A percentile compares a stretch with the other conserved stretches of the same genome.
These are phyloP conservation scores for Sphagnum contortum DNA, from an alignment of 225 moss, liverwort and hornwort species.

Conservation along the genomic window DNA sequence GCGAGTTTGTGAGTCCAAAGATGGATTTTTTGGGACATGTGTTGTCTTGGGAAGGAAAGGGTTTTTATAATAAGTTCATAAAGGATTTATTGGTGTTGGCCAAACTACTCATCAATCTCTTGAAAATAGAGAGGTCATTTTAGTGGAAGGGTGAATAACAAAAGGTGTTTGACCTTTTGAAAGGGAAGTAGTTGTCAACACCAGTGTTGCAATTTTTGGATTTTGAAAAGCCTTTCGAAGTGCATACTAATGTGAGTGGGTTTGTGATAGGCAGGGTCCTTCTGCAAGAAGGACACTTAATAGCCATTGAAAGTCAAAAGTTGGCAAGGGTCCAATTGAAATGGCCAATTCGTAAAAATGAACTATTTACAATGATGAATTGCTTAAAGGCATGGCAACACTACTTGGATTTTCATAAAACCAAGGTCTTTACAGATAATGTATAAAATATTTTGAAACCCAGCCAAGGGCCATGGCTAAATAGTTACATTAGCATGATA, in stretches of 20 bases:
- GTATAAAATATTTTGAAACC: slow-evolving; percentile 1
- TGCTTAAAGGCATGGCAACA: too few relatives aligned
- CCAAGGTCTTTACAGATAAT: background rate
- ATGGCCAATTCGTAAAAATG: too few relatives aligned
- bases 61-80: too few relatives aligned
- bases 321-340: too few relatives aligned
- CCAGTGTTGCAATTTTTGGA: background rate
- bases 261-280: too few relatives aligned
- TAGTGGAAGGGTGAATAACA: background rate
- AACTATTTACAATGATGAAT: too few relatives aligned
- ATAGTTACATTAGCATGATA: slow-evolving; percentile 2
- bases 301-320: background rate
- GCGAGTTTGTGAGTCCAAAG: background rate
- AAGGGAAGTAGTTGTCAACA: background rate
- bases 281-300: background rate
- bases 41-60: background rate
- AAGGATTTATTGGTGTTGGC: too few relatives aligned
- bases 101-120: background rate
- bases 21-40: background rate
- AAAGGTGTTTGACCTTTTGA: background rate
- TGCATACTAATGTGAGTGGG: too few relatives aligned
- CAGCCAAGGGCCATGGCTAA: background rate
- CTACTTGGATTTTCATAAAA: too few relatives aligned
- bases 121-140: background rate
- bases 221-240: too few relatives aligned